Evolutionary conservation across 2,329 filamentous ascomycete species (phyloP), one percentile per base, ranked within the genome.

Genomic region (Pseudopyricularia cyperi): DNA sequence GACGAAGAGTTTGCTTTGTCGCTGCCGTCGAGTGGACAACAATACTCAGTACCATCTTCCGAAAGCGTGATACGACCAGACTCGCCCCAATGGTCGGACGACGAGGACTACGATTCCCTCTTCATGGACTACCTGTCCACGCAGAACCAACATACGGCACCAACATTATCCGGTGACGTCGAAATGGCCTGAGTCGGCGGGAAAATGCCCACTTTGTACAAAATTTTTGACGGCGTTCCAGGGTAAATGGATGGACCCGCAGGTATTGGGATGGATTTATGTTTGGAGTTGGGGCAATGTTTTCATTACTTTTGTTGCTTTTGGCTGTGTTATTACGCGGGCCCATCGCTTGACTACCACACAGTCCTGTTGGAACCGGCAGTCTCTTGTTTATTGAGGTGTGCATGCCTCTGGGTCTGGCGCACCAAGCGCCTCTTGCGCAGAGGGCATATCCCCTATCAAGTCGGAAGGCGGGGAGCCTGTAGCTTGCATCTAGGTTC

Each of bases 401-500:
- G 79, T 76, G 59, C 80, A 84, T 26, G 76, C 72, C 59, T 83
- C 48, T 14, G 34, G 80, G 57, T 83, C 80, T 26, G 77, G 72
- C 33, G 69, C 73, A 42, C 73, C 77, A 53, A 84, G 72, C 7
- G 76, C 78, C 57, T 91, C 87, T 62, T 91, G 87, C 17, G 87
- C 85, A 49, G 86, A 85, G 52, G 83, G 82, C 79, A 95, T 85
- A 63, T 95, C 89, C 52, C 90, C 91, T 15, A 98, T 86, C 17
- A 98, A 72, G 66, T 97, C 93, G 35, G 87, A 77, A 1, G 93
- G 93, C 46, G 93, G 93, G 19, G 87, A 89, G 9, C 93, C 93
- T 55, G 86, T 85, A 50, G 84, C 84, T 90, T 98, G 93, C 93
- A 98, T 98, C 91, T 96, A 62, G 53, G n/a, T 46, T 19, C 46